Conservation (phyloP, 2,329 filamentous ascomycete genomes). For the Dactylellina parvicollis region DNA sequence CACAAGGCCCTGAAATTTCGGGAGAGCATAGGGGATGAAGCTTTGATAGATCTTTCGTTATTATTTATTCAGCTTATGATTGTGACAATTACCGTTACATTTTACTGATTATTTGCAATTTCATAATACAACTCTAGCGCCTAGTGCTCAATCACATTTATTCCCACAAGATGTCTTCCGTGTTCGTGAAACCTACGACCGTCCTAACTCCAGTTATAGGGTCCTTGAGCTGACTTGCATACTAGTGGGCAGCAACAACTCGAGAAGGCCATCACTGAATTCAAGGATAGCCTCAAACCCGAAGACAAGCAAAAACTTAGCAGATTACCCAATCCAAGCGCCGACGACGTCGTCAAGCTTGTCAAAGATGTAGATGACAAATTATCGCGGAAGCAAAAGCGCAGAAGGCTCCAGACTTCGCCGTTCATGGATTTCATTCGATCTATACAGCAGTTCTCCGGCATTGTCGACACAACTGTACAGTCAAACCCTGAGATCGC, state of each 20-base stretch:
- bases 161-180: neutral
- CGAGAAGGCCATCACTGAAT: slow-evolving; percentile 18
- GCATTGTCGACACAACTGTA: slow-evolving; percentile 61
- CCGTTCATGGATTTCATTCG: slow-evolving; percentile 58
- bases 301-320: slow-evolving; percentile 15
- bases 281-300: slow-evolving; percentile 24
- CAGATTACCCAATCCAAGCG: slow-evolving; percentile 16
- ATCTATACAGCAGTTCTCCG: slow-evolving; percentile 61
- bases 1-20: no score
- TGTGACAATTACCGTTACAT: no score
- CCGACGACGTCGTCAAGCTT: slow-evolving; percentile 32
- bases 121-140: no score
- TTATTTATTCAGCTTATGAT: no score
- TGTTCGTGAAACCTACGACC: neutral
- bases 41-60: no score
- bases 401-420: slow-evolving; percentile 26
- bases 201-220: neutral
- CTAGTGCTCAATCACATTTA: no score
- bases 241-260: slow-evolving; percentile 22
- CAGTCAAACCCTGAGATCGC: slow-evolving; percentile 61
- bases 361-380: slow-evolving; percentile 29
- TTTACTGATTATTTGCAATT: no score
- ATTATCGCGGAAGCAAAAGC: slow-evolving; percentile 35
- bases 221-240: neutral
- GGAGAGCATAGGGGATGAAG: no score